Percentiles rank a stretch among this genome's conserved stretches.
These are phyloP conservation scores for Globisporangium viniferum DNA, from an alignment of 352 stramenopile genomes.

Conservation along the genomic window DNA sequence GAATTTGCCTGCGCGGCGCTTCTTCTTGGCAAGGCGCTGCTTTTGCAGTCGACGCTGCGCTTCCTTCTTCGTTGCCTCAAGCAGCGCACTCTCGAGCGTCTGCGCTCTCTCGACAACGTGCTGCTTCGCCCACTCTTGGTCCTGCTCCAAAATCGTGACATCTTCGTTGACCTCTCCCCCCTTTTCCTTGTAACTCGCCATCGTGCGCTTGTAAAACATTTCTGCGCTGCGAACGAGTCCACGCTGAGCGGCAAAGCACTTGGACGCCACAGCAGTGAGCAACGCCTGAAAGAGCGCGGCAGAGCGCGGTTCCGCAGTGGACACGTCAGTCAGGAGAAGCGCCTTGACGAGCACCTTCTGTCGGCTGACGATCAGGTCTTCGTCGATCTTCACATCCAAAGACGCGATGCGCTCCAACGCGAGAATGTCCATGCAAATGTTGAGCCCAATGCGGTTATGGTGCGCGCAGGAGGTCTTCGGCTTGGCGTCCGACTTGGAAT, in stretches of 20 bases:
- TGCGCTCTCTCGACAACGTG: conserved; percentile 43
- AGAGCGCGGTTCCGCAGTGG: conserved; percentile 44
- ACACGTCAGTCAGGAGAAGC: conserved; percentile 46
- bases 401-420: conserved; percentile 47
- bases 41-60: conserved; percentile 35
- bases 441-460: conserved; percentile 68
- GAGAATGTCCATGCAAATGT: conserved; percentile 68
- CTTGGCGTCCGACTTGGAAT: conserved; percentile 5
- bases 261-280: conserved; percentile 40
- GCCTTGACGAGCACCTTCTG: conserved; percentile 62
- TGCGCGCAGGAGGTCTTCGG: conserved; percentile 39
- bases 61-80: conserved; percentile 29
- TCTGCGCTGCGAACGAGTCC: conserved; percentile 46
- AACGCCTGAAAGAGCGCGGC: conserved; percentile 49
- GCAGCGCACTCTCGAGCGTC: conserved; percentile 32
- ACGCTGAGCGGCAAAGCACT: conserved; percentile 39
- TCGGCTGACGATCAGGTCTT: conserved; percentile 25
- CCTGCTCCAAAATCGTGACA: conserved; percentile 31
- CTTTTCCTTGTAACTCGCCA: conserved; percentile 34
- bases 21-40: conserved; percentile 32
- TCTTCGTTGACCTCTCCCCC: conserved; percentile 8
- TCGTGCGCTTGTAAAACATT: conserved; percentile 39
- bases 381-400: conserved; percentile 16
- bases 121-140: conserved; percentile 46
- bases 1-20: conserved; percentile 18